These are phyloP conservation scores for Amanita phalloides DNA, from an alignment of 768 basidiomycete genomes.

Conservation along the genomic window DNA sequence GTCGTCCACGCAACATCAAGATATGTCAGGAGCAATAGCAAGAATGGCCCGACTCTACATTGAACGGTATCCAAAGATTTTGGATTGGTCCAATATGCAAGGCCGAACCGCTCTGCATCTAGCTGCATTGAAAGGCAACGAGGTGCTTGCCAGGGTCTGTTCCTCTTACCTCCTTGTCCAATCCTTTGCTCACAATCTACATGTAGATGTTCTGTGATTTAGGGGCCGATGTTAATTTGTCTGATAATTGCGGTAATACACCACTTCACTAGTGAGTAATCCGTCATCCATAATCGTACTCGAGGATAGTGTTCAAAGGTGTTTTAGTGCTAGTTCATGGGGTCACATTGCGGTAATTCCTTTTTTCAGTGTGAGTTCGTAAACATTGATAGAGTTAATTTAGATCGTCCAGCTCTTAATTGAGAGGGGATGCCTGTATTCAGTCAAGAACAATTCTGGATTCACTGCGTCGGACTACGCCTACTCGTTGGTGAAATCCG, in stretches of 20 bases:
- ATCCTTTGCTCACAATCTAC: constrained; percentile 5
- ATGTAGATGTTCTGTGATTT: constrained; percentile 82
- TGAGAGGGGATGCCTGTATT: constrained; percentile 78
- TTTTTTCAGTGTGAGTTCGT: constrained; percentile 4
- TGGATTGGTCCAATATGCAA: constrained; percentile 88
- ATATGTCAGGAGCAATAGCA: constrained; percentile 60
- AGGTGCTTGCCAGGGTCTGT: constrained; percentile 77
- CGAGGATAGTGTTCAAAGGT: constrained; percentile 3
- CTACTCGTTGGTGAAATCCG: constrained; percentile 52
- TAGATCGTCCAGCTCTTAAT: constrained; percentile 81
- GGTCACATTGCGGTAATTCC: constrained; percentile 64
- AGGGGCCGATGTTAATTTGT: constrained; percentile 80
- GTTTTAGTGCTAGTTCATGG: constrained; percentile 74
- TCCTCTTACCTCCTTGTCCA: background rate
- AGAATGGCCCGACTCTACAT: constrained; percentile 84
- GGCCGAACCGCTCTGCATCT: constrained; percentile 89
- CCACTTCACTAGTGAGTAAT: constrained; percentile 80
- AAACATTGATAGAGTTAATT: constrained; percentile 3
- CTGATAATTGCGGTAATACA: constrained; percentile 89
- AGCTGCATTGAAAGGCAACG: constrained; percentile 81
- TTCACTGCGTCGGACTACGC: constrained; percentile 92
- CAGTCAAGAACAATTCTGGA: constrained; percentile 80
- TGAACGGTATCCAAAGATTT: constrained; percentile 75
- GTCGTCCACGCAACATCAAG: constrained; percentile 34
- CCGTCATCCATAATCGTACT: background rate